Conservation (phyloP, 192 early-diverging fungal genomes). For the Dispira simplex region DNA sequence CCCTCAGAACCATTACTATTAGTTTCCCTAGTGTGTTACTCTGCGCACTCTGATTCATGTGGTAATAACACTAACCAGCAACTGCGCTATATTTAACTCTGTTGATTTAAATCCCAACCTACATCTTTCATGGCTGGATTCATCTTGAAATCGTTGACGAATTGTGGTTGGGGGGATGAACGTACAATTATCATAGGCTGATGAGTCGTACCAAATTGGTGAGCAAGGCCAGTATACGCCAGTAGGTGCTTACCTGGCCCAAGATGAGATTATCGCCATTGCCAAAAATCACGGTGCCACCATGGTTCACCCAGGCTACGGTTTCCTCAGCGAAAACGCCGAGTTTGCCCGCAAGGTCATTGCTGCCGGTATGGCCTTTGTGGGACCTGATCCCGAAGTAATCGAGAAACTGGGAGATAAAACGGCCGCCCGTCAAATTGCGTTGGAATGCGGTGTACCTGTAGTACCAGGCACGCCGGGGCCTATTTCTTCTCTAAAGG, state of each 20-base stretch:
- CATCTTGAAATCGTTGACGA: no score
- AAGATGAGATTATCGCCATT: constrained; percentile 82
- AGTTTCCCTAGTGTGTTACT: no score
- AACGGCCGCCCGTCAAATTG: constrained; percentile 77
- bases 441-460: constrained; percentile 66
- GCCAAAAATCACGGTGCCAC: constrained; percentile 64
- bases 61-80: no score
- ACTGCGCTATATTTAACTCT: no score
- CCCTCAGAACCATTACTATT: no score
- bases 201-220: constrained; percentile 94
- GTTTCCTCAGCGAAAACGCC: constrained; percentile 90
- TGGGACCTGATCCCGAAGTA: constrained; percentile 68
- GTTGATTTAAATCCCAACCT: no score
- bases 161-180: no score
- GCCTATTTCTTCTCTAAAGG: constrained; percentile 43
- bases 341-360: constrained; percentile 81
- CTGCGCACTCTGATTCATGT: no score
- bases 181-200: constrained; percentile 34
- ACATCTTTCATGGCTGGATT: no score
- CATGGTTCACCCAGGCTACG: constrained; percentile 94
- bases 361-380: constrained; percentile 80
- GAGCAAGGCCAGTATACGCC: constrained; percentile 63
- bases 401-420: constrained; percentile 91
- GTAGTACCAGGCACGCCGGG: constrained; percentile 91
- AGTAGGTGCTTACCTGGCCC: constrained; percentile 89